Conservation (phyloP, 805 yeast species). For the Metschnikowia similis region DNA sequence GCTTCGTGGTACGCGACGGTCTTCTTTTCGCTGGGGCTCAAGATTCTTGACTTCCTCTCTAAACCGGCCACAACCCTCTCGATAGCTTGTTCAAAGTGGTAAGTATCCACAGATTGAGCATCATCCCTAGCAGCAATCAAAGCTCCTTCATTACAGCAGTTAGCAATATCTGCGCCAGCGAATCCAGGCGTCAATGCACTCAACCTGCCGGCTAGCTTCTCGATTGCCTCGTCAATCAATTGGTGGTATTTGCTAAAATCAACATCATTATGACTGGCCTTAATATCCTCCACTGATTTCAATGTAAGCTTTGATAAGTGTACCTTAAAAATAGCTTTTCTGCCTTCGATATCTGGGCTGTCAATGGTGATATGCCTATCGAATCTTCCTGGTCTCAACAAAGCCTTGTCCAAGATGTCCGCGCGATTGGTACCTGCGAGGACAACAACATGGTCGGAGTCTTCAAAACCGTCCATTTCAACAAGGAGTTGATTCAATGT, state of each 20-base stretch:
- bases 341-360: constrained; percentile 90
- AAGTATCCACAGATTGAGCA: constrained; percentile 61
- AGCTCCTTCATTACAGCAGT: constrained; percentile 96
- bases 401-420: constrained; percentile 88
- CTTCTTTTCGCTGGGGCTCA: constrained; percentile 80
- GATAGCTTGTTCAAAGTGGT: constrained; percentile 92
- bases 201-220: constrained; percentile 70
- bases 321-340: constrained; percentile 87
- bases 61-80: constrained; percentile 97
- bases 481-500: constrained; percentile 93
- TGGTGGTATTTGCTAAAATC: constrained; percentile 39
- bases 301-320: constrained; percentile 73
- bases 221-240: constrained; percentile 24
- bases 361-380: constrained; percentile 91
- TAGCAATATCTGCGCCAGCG: constrained; percentile 97
- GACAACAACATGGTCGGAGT: constrained; percentile 90
- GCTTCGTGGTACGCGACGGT: constrained; percentile 98
- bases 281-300: constrained; percentile 32
- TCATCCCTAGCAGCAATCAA: constrained; percentile 88
- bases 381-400: constrained; percentile 95
- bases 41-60: constrained; percentile 80
- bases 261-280: constrained; percentile 31
- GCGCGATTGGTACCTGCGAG: constrained; percentile 97
- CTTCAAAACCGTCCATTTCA: constrained; percentile 97
- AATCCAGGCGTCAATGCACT: constrained; percentile 98